A percentile compares a stretch with the other conserved stretches of the same genome.
These are phyloP conservation scores for Trametes villosa DNA, from an alignment of 768 basidiomycete species.

Conservation along the genomic window DNA sequence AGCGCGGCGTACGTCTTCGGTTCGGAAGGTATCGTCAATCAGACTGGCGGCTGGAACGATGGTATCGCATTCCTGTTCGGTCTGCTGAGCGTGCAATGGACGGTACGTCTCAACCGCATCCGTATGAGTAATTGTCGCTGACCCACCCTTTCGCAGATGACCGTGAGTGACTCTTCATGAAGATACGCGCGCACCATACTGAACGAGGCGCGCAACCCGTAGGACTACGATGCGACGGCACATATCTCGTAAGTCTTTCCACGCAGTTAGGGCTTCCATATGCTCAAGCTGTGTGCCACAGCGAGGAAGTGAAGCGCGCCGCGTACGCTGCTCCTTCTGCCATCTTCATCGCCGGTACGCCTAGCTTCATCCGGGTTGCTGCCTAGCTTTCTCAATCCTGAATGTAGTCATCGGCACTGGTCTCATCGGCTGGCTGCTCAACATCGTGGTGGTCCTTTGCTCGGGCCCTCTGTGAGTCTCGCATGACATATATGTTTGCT, in stretches of 20 bases:
- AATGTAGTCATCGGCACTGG: constrained; percentile 81
- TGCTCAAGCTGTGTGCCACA: constrained; percentile 30
- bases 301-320: constrained; percentile 80
- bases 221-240: constrained; percentile 83
- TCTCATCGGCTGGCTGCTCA: constrained; percentile 82
- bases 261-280: background rate
- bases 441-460: constrained; percentile 85
- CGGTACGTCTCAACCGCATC: constrained; percentile 47
- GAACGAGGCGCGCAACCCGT: background rate
- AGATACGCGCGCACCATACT: constrained; percentile 3
- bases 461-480: constrained; percentile 69
- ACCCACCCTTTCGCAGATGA: constrained; percentile 48
- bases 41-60: constrained; percentile 77
- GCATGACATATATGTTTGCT: background rate
- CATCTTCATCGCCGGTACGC: constrained; percentile 58
- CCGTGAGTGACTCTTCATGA: constrained; percentile 43
- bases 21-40: constrained; percentile 70
- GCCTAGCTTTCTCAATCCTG: too few relatives aligned
- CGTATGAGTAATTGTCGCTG: background rate
- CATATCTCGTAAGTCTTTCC: constrained; percentile 69
- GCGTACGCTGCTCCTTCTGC: constrained; percentile 73
- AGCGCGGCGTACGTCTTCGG: constrained; percentile 81
- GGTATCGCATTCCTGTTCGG: constrained; percentile 88
- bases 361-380: too few relatives aligned
- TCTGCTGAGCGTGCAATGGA: constrained; percentile 86